Conservation (phyloP, 371 early-diverging fungal species). For the Mucor saturninus region DNA sequence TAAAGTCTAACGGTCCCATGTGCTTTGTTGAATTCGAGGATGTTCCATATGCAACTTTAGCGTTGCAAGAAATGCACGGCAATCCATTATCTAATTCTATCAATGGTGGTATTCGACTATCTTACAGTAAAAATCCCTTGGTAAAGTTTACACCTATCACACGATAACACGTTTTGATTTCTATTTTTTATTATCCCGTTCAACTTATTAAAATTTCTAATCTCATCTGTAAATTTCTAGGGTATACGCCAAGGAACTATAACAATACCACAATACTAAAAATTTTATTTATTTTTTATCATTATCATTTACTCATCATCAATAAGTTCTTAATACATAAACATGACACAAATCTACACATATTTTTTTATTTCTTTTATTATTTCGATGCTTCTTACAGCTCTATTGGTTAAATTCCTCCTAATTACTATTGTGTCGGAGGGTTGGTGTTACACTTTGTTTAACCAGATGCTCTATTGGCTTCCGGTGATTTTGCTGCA, state of each 20-base stretch:
- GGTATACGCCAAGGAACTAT: conserved; percentile 16
- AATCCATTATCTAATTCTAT: conserved; percentile 78
- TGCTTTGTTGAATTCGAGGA: conserved; percentile 93
- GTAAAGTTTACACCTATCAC: conserved; percentile 19
- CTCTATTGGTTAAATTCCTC: conserved; percentile 13
- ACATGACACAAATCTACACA: neutral
- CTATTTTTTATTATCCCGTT: conserved; percentile 9
- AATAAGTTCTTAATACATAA: too few species aligned
- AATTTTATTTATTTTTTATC: neutral
- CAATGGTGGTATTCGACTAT: conserved; percentile 91
- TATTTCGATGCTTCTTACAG: neutral
- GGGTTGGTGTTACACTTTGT: conserved; percentile 2
- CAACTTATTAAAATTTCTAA: neutral
- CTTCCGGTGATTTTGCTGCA: conserved; percentile 8
- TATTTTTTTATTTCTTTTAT: neutral
- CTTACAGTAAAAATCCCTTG: conserved; percentile 95
- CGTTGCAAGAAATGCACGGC: conserved; percentile 83
- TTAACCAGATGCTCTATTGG: conserved; percentile 1
- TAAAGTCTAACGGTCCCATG: conserved; percentile 86
- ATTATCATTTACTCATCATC: neutral
- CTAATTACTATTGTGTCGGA: conserved; percentile 2
- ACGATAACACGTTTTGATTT: conserved; percentile 12
- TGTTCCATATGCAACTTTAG: conserved; percentile 84
- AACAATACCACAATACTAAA: neutral
- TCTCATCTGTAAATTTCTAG: conserved; percentile 1